A percentile compares a stretch with the other conserved stretches of the same genome.
Conservation (phyloP, 768 basidiomycete species). For the Dacryopinax primogenitus region DNA sequence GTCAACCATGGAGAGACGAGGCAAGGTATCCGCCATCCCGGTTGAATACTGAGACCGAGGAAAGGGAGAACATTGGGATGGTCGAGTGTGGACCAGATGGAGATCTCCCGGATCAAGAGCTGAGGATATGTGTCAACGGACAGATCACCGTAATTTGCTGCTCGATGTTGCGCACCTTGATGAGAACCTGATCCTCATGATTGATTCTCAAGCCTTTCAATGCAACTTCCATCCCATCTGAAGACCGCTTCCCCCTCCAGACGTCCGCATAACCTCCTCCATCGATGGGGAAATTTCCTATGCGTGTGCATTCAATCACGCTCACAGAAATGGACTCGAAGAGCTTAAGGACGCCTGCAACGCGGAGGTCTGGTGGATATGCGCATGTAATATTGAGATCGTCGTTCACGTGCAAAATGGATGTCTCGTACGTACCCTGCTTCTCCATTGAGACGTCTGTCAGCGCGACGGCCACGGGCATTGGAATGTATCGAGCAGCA, state of each 20-base stretch:
- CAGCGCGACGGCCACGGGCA: background rate
- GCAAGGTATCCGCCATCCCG: background rate
- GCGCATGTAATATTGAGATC: too few relatives aligned
- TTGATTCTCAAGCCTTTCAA: background rate
- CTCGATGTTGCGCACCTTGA: background rate
- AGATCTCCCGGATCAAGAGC: background rate
- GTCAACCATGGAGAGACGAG: background rate
- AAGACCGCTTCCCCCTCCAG: background rate
- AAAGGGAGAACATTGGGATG: background rate
- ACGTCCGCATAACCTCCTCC: background rate
- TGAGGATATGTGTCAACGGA: background rate
- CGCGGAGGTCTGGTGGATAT: too few relatives aligned
- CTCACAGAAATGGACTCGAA: background rate
- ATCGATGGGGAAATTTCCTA: background rate
- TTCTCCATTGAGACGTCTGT: background rate
- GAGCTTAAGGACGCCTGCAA: background rate
- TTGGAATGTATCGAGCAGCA: too few relatives aligned
- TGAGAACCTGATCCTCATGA: background rate
- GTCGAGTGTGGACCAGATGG: background rate
- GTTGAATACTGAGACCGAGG: background rate
- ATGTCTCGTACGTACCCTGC: background rate
- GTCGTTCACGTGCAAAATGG: background rate
- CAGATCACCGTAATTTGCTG: background rate
- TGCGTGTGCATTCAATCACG: background rate
- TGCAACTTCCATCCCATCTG: background rate